Conservation (phyloP, 768 basidiomycete genomes). For the Melanogaster broomeanus region DNA sequence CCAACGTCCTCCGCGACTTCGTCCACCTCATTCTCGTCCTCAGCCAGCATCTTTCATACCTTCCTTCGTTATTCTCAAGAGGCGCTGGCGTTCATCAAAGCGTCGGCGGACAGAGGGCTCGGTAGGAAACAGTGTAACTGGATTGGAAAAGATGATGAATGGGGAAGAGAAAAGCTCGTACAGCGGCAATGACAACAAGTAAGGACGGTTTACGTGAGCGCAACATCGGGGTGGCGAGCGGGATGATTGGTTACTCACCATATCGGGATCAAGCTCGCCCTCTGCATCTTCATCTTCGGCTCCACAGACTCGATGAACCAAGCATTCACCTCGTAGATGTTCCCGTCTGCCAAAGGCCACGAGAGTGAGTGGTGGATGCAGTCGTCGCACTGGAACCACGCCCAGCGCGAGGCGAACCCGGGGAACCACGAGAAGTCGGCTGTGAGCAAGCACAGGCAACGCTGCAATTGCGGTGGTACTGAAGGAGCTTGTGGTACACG, state of each 20-base stretch:
- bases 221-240: neutral
- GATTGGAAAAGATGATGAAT: constrained; percentile 27
- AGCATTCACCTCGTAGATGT: constrained; percentile 36
- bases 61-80: constrained; percentile 29
- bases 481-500: constrained; percentile 36
- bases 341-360: constrained; percentile 35
- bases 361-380: constrained; percentile 35
- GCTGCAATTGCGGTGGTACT: constrained; percentile 38
- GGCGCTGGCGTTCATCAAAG: constrained; percentile 30
- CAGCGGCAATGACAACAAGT: constrained; percentile 30
- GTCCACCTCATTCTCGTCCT: constrained; percentile 20
- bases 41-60: constrained; percentile 29
- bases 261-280: constrained; percentile 28
- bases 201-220: neutral
- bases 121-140: constrained; percentile 31
- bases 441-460: constrained; percentile 30
- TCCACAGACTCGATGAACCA: constrained; percentile 40
- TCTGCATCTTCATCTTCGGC: constrained; percentile 26
- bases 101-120: constrained; percentile 30
- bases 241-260: constrained; percentile 13
- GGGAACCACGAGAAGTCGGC: constrained; percentile 40
- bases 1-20: constrained; percentile 11
- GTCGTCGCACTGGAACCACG: constrained; percentile 41
- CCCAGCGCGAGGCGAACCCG: constrained; percentile 36
- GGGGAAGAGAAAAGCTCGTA: constrained; percentile 27